Conservation (phyloP, 208 protist genomes). For the Leishmania gerbilli region DNA sequence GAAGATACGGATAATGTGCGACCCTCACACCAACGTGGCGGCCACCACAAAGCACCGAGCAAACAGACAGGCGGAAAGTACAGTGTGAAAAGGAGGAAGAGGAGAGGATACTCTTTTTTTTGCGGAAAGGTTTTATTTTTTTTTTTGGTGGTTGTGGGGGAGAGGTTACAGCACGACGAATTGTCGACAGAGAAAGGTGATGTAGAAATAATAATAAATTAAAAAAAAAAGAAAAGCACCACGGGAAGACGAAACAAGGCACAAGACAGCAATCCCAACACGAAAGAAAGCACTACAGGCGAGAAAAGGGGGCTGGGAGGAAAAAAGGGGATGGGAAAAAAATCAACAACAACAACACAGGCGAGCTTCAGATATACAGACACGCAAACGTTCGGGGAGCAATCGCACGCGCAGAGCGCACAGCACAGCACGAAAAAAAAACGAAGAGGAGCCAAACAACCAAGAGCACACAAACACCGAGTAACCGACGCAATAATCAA, state of each 20-base stretch:
- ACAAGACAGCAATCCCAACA: neutral
- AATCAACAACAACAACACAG: neutral
- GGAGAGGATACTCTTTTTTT: neutral
- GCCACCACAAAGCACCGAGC: neutral
- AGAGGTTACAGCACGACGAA: neutral
- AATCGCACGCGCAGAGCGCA: neutral
- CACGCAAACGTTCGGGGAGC: neutral
- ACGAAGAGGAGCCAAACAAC: neutral
- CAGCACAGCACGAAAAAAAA: neutral
- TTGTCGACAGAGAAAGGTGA: neutral
- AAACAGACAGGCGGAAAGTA: neutral
- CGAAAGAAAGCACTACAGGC: neutral
- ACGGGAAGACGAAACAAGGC: neutral
- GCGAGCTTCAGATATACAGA: neutral
- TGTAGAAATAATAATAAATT: neutral
- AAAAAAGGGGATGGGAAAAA: neutral
- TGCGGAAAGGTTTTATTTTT: neutral
- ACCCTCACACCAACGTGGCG: neutral
- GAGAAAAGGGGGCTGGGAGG: neutral
- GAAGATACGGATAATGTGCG: neutral
- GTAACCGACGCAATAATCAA: neutral
- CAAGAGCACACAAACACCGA: neutral
- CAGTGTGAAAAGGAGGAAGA: neutral
- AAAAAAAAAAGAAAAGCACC: neutral
- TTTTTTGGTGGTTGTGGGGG: neutral